Evolutionary conservation across 441 rosid species (phyloP).

Genomic region (Cnidoscolus chayamansa): DNA sequence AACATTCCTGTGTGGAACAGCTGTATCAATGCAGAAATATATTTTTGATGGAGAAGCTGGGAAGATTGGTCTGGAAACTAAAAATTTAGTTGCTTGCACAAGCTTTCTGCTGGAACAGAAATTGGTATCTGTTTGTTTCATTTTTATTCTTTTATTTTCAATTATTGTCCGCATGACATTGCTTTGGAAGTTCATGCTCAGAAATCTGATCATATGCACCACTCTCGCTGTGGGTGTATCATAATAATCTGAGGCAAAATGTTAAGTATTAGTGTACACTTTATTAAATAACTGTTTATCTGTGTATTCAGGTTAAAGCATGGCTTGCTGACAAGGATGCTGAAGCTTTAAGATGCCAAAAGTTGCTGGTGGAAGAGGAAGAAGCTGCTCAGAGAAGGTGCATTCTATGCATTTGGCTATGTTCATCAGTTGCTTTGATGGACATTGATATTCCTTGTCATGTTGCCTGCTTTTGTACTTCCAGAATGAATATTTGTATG

Average conservation of each 20-base stretch:
- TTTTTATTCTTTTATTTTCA: slow-evolving; percentile 11
- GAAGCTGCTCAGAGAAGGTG: slow-evolving; percentile 93
- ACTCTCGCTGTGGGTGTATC: not conserved
- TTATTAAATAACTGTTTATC: slow-evolving; percentile 15
- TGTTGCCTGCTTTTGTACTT: not conserved
- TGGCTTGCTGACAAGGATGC: slow-evolving; percentile 97
- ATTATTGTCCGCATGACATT: not conserved
- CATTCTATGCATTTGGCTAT: slow-evolving; percentile 8
- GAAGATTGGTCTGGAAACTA: slow-evolving; percentile 74
- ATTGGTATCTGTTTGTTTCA: slow-evolving; percentile 47
- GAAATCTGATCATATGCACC: not conserved
- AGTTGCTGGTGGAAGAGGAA: slow-evolving; percentile 90
- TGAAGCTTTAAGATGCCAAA: slow-evolving; percentile 90
- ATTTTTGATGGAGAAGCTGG: slow-evolving; percentile 85
- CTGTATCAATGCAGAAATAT: slow-evolving; percentile 73
- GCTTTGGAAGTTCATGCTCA: not conserved
- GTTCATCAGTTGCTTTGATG: not conserved
- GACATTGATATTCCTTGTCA: not conserved
- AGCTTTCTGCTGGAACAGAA: slow-evolving; percentile 86
- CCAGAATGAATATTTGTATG: not conserved
- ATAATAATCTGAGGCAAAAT: not conserved
- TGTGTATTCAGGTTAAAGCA: slow-evolving; percentile 55
- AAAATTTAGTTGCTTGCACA: slow-evolving; percentile 79
- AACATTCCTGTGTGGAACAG: slow-evolving; percentile 70
- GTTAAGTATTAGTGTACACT: not conserved